Evolutionary conservation across 306 rosid species (phyloP).

Genomic region (Cucurbita moschata): DNA sequence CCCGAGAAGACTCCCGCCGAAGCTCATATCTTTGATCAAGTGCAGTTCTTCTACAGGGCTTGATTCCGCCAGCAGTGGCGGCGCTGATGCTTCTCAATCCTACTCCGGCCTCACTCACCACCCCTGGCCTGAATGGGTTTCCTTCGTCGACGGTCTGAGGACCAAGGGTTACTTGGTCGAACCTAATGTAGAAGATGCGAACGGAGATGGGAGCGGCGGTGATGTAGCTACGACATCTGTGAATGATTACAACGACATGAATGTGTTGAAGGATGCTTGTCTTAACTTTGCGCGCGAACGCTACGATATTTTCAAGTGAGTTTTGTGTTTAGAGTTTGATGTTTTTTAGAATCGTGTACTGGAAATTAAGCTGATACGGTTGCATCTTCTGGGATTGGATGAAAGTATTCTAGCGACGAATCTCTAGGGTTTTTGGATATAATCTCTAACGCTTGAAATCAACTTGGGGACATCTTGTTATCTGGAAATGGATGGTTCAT

Average conservation of each 20-base stretch:
- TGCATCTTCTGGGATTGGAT: neutral
- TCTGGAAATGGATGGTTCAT: too few relatives aligned
- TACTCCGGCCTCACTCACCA: constrained; percentile 18
- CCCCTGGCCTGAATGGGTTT: constrained; percentile 95
- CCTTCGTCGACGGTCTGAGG: constrained; percentile 61
- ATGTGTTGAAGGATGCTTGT: constrained; percentile 55
- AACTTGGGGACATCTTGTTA: too few relatives aligned
- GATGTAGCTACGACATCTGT: neutral
- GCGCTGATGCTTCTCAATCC: constrained; percentile 10
- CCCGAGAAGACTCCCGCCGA: constrained; percentile 17
- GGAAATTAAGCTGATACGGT: neutral
- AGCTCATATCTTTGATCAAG: constrained; percentile 12
- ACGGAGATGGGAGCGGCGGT: constrained; percentile 9
- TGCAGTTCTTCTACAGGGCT: constrained; percentile 16
- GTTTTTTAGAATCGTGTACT: neutral
- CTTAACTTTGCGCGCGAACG: constrained; percentile 81
- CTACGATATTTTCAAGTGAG: constrained; percentile 60
- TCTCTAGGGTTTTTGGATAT: too few relatives aligned
- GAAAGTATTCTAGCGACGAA: neutral
- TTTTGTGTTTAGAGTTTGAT: neutral
- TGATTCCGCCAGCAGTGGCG: constrained; percentile 9
- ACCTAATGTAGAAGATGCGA: constrained; percentile 9
- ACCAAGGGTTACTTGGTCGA: constrained; percentile 50
- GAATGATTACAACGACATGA: constrained; percentile 32
- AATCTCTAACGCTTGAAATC: too few relatives aligned